Conservation (phyloP, 805 yeast genomes). For the Pichia phayaonensis region DNA sequence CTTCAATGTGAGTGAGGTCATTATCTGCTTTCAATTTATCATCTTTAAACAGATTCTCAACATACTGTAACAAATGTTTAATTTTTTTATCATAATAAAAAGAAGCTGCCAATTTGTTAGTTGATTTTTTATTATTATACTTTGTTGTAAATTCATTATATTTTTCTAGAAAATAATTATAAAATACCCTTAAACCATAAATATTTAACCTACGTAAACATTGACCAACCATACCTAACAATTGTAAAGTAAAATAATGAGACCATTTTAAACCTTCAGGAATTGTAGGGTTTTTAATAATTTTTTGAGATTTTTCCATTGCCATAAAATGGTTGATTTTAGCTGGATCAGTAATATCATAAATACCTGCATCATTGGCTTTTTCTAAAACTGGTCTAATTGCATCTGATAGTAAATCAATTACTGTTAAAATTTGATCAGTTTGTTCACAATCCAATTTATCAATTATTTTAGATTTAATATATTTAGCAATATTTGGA, state of each 20-base stretch:
- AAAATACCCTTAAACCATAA: slow-evolving; percentile 79
- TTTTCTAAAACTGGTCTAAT: slow-evolving; percentile 56
- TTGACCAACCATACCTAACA: slow-evolving; percentile 67
- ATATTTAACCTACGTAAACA: slow-evolving; percentile 60
- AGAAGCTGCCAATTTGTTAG: slow-evolving; percentile 52
- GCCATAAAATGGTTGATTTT: slow-evolving; percentile 64
- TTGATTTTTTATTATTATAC: slow-evolving; percentile 48
- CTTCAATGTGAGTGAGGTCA: slow-evolving; percentile 18
- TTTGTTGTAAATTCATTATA: slow-evolving; percentile 51
- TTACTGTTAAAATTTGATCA: slow-evolving; percentile 47
- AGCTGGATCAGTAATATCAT: slow-evolving; percentile 58
- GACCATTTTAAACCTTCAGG: slow-evolving; percentile 73
- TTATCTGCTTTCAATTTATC: slow-evolving; percentile 20
- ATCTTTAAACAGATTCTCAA: slow-evolving; percentile 34
- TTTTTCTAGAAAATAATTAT: slow-evolving; percentile 54
- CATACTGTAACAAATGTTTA: slow-evolving; percentile 33
- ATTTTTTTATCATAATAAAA: slow-evolving; percentile 51
- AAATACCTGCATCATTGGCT: slow-evolving; percentile 57
- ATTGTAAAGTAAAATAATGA: slow-evolving; percentile 50
- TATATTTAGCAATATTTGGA: slow-evolving; percentile 69
- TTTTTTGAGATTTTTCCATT: slow-evolving; percentile 57
- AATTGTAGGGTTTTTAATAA: slow-evolving; percentile 44
- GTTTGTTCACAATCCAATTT: slow-evolving; percentile 49
- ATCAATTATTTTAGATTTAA: slow-evolving; percentile 59
- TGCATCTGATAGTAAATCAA: slow-evolving; percentile 53